Base-by-base conservation (phyloP, 495 filamentous ascomycete species). In the Corynascus novoguineensis region DNA sequence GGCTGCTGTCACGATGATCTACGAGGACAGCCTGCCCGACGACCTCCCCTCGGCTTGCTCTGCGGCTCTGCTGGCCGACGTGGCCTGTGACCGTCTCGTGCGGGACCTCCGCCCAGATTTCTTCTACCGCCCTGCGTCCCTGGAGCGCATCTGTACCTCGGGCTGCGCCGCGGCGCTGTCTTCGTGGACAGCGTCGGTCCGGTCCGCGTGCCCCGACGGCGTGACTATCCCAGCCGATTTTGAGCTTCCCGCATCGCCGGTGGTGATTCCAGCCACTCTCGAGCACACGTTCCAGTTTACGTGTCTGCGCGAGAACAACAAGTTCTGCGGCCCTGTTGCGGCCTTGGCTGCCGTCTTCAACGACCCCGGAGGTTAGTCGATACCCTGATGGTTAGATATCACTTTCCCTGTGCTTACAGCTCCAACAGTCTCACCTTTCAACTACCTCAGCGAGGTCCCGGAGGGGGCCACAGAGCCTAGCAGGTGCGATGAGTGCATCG, bases 401-500 rank as follows among this genome's bases (percentile, higher is more conserved):
- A n/a, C n/a, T n/a, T n/a, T n/a, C n/a, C n/a, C n/a, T n/a, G n/a
- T n/a, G n/a, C n/a, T n/a, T n/a, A n/a, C n/a, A n/a, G n/a, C n/a
- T n/a, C n/a, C n/a, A n/a, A n/a, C n/a, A n/a, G 28, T 28, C 32
- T 22, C 29, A 37, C 29, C 25, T 28, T 50, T 41, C 27, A 55
- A 37, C 35, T 41, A 53, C 11, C 5, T 38, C 17, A 28, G 28
- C 31, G 34, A 41, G n/a, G 24, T 25, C 28, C 19, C 38, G 19
- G 34, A 40, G 17, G 27, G 29, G 31, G 45, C 35, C n/a, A n/a
- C n/a, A 14, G 28, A 17, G 46, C 44, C 37, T 14, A 46, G 22
- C n/a, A 24, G 12, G 32, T 65, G 63, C 49, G 63, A 65, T 52
- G 4, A 6, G 2, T 65, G 63, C 56, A 21, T 63, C 11, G 42